These are phyloP conservation scores for Macrolepiota dolichaula DNA, from an alignment of 768 basidiomycete species.

Conservation along the genomic window DNA sequence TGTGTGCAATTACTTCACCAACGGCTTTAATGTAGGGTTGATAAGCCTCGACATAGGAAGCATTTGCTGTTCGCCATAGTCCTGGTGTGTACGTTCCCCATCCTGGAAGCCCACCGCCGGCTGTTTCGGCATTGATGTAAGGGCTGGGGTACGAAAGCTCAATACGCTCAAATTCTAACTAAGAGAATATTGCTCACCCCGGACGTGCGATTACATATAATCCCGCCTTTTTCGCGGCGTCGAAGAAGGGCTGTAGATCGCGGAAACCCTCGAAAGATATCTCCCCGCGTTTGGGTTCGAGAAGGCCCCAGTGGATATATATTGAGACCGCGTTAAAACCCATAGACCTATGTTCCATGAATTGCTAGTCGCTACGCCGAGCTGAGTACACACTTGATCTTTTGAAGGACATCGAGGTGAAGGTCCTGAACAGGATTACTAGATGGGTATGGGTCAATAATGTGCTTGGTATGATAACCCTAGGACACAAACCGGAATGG, in stretches of 20 bases:
- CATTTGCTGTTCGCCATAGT: constrained; percentile 39
- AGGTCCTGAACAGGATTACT: constrained; percentile 34
- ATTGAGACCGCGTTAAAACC: constrained; percentile 43
- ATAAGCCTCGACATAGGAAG: constrained; percentile 45
- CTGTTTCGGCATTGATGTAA: constrained; percentile 46
- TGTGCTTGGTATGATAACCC: constrained; percentile 9
- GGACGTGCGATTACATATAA: constrained; percentile 54
- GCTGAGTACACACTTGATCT: constrained; percentile 32
- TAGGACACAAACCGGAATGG: constrained; percentile 31
- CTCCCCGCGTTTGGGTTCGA: constrained; percentile 43
- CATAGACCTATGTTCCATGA: constrained; percentile 25
- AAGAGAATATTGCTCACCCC: constrained; percentile 27
- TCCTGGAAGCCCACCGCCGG: constrained; percentile 54
- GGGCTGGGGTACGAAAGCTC: constrained; percentile 23
- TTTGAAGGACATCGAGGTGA: constrained; percentile 41
- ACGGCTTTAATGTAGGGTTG: constrained; percentile 46
- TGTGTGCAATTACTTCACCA: constrained; percentile 40
- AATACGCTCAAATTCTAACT: not conserved
- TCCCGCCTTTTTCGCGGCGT: constrained; percentile 50
- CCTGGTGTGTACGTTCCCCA: constrained; percentile 52
- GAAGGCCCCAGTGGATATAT: constrained; percentile 42
- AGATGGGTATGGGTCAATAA: not conserved
- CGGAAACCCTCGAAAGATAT: constrained; percentile 53
- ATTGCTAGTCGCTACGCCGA: not conserved
- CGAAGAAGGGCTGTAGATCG: constrained; percentile 51